A percentile compares a stretch with the other conserved stretches of the same genome.
Conservation (phyloP, 768 basidiomycete genomes). For the Russula compacta region DNA sequence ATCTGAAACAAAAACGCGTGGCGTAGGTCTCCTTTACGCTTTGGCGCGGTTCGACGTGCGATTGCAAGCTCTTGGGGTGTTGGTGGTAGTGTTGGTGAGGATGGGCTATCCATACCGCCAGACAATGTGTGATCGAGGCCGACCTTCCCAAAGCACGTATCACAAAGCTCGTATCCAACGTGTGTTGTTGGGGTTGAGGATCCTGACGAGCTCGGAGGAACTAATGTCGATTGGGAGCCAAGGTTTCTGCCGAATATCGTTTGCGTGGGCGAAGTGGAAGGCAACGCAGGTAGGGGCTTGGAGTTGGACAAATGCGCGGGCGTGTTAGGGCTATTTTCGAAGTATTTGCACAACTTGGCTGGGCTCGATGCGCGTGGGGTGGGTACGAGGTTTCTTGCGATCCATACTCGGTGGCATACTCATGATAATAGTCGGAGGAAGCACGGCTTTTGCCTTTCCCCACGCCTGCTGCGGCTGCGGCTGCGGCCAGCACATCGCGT, state of each 20-base stretch:
- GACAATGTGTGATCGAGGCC: slow-evolving; percentile 71
- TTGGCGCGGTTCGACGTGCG: slow-evolving; percentile 58
- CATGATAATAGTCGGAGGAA: slow-evolving; percentile 9
- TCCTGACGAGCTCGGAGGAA: slow-evolving; percentile 18
- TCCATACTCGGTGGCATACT: not conserved
- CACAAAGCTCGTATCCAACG: slow-evolving; percentile 80
- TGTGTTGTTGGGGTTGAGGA: slow-evolving; percentile 6
- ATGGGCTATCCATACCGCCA: slow-evolving; percentile 34
- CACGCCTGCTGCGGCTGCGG: slow-evolving; percentile 28
- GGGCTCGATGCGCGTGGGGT: slow-evolving; percentile 13
- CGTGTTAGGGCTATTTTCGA: not conserved
- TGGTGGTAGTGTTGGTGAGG: slow-evolving; percentile 29
- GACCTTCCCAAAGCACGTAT: slow-evolving; percentile 63
- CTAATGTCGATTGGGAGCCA: slow-evolving; percentile 16
- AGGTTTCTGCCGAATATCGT: not conserved
- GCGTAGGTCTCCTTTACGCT: slow-evolving; percentile 62
- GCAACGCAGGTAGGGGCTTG: slow-evolving; percentile 42
- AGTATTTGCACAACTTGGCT: not conserved
- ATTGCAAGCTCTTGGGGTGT: slow-evolving; percentile 38
- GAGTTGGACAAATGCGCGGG: slow-evolving; percentile 20
- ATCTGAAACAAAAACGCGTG: slow-evolving; percentile 84
- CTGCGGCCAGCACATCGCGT: slow-evolving; percentile 17
- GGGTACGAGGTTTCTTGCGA: not conserved
- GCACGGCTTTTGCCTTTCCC: slow-evolving; percentile 40
- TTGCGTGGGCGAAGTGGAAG: slow-evolving; percentile 18